Percentiles rank a stretch among this genome's conserved stretches.
These are phyloP conservation scores for Phyllosticta citrichinensis DNA, from an alignment of 2,329 filamentous ascomycete genomes.

Conservation along the genomic window DNA sequence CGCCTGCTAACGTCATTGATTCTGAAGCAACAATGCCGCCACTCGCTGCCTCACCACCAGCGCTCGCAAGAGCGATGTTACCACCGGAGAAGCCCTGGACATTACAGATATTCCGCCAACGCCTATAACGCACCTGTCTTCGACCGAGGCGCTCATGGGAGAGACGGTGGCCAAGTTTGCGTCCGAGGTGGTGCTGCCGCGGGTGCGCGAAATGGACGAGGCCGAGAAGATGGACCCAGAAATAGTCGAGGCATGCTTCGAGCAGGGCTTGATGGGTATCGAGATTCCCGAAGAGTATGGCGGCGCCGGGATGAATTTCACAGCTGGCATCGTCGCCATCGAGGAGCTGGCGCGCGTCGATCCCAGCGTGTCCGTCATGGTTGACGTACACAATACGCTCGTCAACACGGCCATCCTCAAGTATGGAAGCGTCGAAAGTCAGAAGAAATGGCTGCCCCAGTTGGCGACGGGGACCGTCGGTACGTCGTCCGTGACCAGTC, in stretches of 20 bases:
- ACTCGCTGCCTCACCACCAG: constrained; percentile 35
- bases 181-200: constrained; percentile 76
- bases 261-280: constrained; percentile 93
- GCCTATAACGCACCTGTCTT: constrained; percentile 85
- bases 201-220: constrained; percentile 96
- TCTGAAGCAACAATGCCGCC: constrained; percentile 1
- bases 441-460: constrained; percentile 81
- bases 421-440: constrained; percentile 64
- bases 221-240: constrained; percentile 83
- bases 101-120: constrained; percentile 75
- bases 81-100: constrained; percentile 33
- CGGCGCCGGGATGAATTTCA: constrained; percentile 98
- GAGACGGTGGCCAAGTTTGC: constrained; percentile 89
- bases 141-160: constrained; percentile 80
- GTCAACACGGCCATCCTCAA: constrained; percentile 90
- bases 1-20: constrained; percentile 8
- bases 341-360: constrained; percentile 93
- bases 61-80: constrained; percentile 25
- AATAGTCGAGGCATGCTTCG: constrained; percentile 86
- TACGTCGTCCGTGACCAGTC: constrained; percentile 11
- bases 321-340: constrained; percentile 87
- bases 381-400: constrained; percentile 96
- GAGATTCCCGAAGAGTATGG: constrained; percentile 97
- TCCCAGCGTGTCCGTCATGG: constrained; percentile 87
- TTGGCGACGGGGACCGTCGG: constrained; percentile 82